These are phyloP conservation scores for Penicillium sp. DNA, from an alignment of 2,329 filamentous ascomycete genomes.

Conservation along the genomic window DNA sequence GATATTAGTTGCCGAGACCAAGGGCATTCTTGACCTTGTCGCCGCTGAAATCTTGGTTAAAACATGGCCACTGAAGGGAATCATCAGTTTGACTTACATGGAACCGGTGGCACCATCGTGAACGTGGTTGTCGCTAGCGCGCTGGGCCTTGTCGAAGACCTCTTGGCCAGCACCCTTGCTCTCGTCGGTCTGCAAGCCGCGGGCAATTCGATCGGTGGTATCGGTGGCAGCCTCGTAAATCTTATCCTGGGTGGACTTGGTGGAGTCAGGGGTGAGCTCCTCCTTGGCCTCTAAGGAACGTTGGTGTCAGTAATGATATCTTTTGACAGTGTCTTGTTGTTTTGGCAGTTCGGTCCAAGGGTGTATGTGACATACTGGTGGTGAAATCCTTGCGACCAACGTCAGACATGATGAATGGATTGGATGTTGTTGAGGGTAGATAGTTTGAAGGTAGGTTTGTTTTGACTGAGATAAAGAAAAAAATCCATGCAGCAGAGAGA, in stretches of 20 bases:
- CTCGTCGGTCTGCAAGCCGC: constrained; percentile 54
- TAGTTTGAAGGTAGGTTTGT: constrained; percentile 2
- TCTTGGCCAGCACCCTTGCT: constrained; percentile 59
- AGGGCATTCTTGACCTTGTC: constrained; percentile 49
- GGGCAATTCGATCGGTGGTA: constrained; percentile 56
- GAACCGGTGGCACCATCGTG: constrained; percentile 43
- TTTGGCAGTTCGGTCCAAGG: background rate
- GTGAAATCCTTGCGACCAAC: constrained; percentile 62
- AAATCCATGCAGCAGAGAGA: background rate
- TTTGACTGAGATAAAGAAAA: constrained; percentile 4
- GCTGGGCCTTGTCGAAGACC: constrained; percentile 52
- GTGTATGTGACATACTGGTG: constrained; percentile 43
- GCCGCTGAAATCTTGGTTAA: constrained; percentile 30
- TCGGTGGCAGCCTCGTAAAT: constrained; percentile 59
- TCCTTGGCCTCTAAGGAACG: constrained; percentile 53
- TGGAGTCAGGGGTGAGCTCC: constrained; percentile 59
- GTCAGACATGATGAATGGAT: constrained; percentile 60
- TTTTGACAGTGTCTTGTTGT: background rate
- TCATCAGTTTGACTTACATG: constrained; percentile 35
- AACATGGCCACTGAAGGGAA: background rate
- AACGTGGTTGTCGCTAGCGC: constrained; percentile 44
- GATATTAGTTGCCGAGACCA: constrained; percentile 34
- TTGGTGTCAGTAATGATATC: background rate
- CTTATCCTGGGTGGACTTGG: constrained; percentile 64
- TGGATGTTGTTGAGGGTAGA: constrained; percentile 6